Evolutionary conservation across 2,329 filamentous ascomycete species (phyloP), one percentile per base, ranked within the genome.

Genomic region (Plectosphaerella plurivora): DNA sequence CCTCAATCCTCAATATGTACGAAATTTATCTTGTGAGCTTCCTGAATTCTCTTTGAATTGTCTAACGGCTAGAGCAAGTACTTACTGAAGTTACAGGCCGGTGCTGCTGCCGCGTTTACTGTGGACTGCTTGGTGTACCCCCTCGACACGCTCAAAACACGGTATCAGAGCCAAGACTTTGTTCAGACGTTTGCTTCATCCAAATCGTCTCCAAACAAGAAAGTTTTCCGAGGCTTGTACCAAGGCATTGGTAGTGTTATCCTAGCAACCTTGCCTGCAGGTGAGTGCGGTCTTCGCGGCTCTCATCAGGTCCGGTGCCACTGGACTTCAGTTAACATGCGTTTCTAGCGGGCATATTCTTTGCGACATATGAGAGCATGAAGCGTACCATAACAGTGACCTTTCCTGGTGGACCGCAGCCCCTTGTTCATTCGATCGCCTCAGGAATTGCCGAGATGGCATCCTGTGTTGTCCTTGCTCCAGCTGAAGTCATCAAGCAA

Each of bases 401-500:
- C 37, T 73, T 81, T 3, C 73, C 74, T 54, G 18, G 11, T 6
- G 55, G 91, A 1, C 88, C 89, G 1, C 75, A 82, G 49, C 84
- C 90, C 0, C 58, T 91, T 10, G 79, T 91, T 51, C 87, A 96
- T 65, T 81, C 88, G 6, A 69, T 81, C 3, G 87, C 91, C 12
- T 95, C 90, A 1, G 86, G 84, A 2, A 71, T 83, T 15, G 92
- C 87, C 1, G 92, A 97, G 69, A 81, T 91, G 59, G 88, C 91
- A 3, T 92, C 90, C 5, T 96, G 92, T 65, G 77, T 91, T 18
- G 89, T 96, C 55, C 81, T 96, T 36, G 93, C 91, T 0, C 92
- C 91, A 0, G 90, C 91, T 14, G 91, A 96, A 67, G 89, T 96
- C 8, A 82, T 96, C 57, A 96, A 97, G 72, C 91, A 96, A 66